These are phyloP conservation scores for Acacia concinna DNA, from an alignment of 331 rosid genomes.

Conservation along the genomic window DNA sequence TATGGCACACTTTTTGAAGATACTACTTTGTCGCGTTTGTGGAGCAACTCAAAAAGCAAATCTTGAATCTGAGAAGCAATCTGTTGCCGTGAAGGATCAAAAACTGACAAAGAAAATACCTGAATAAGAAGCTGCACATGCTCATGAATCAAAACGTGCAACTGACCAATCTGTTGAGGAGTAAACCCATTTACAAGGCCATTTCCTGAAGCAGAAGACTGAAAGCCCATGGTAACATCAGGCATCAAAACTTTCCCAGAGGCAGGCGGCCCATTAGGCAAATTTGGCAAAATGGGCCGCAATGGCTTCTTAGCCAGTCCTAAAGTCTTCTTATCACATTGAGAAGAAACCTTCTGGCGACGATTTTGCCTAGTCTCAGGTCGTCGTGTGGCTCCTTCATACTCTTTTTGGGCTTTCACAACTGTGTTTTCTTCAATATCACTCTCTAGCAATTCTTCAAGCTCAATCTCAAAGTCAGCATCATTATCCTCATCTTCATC, in stretches of 20 bases:
- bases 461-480: constrained; percentile 94
- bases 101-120: constrained; percentile 72
- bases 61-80: constrained; percentile 78
- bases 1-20: constrained; percentile 62
- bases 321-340: constrained; percentile 47
- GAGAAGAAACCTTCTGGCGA: constrained; percentile 51
- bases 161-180: constrained; percentile 74
- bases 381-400: constrained; percentile 63
- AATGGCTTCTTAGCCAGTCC: constrained; percentile 67
- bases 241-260: constrained; percentile 51
- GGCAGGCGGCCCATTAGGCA: constrained; percentile 49
- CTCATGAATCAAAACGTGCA: constrained; percentile 81
- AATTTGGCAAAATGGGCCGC: constrained; percentile 82
- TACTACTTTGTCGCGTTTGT: constrained; percentile 61
- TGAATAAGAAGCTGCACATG: constrained; percentile 95
- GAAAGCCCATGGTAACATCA: constrained; percentile 45
- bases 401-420: constrained; percentile 38
- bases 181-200: constrained; percentile 77
- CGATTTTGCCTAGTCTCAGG: constrained; percentile 89
- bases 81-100: constrained; percentile 76
- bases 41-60: constrained; percentile 78
- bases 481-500: constrained; percentile 94
- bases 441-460: constrained; percentile 93
- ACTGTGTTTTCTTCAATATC: constrained; percentile 57
- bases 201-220: constrained; percentile 47